Evolutionary conservation across 768 basidiomycete genomes (phyloP).

Genomic region (Sarcomyxa edulis): DNA sequence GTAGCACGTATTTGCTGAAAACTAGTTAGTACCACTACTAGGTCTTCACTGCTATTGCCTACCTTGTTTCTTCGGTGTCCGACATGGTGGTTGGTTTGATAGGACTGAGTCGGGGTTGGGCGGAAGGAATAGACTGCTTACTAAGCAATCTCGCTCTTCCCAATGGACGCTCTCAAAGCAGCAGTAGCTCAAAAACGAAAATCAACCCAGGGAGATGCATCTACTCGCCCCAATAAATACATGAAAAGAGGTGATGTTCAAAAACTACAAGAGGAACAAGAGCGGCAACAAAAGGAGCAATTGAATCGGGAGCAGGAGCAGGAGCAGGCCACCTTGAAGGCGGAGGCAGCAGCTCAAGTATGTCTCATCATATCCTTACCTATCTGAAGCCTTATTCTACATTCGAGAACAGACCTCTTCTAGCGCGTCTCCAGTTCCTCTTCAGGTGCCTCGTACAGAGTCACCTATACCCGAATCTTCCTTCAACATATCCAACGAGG

Average conservation of each 20-base stretch:
- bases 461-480: slow-evolving; percentile 43
- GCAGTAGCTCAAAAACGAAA: slow-evolving; percentile 90
- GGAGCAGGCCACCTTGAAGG: too few relatives aligned
- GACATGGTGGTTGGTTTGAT: slow-evolving; percentile 48
- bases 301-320: slow-evolving; percentile 26
- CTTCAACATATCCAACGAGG: slow-evolving; percentile 93
- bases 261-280: slow-evolving; percentile 48
- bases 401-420: slow-evolving; percentile 45
- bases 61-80: slow-evolving; percentile 55
- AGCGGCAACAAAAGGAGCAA: slow-evolving; percentile 30
- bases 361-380: slow-evolving; percentile 16
- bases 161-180: slow-evolving; percentile 88
- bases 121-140: slow-evolving; percentile 25
- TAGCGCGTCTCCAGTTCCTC: slow-evolving; percentile 25
- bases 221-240: slow-evolving; percentile 71
- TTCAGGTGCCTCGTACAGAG: slow-evolving; percentile 27
- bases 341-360: slow-evolving; percentile 36
- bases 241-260: slow-evolving; percentile 91
- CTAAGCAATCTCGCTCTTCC: slow-evolving; percentile 8
- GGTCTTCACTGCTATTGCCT: slow-evolving; percentile 6
- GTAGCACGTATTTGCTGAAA: slow-evolving; percentile 77
- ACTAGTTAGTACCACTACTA: slow-evolving; percentile 8
- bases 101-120: slow-evolving; percentile 30
- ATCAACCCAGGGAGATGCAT: slow-evolving; percentile 45
- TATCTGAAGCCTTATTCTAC: slow-evolving; percentile 27